phyloP scores from a whole-genome alignment of 495 filamentous ascomycete genomes.

The Acidomyces sp. region DNA sequence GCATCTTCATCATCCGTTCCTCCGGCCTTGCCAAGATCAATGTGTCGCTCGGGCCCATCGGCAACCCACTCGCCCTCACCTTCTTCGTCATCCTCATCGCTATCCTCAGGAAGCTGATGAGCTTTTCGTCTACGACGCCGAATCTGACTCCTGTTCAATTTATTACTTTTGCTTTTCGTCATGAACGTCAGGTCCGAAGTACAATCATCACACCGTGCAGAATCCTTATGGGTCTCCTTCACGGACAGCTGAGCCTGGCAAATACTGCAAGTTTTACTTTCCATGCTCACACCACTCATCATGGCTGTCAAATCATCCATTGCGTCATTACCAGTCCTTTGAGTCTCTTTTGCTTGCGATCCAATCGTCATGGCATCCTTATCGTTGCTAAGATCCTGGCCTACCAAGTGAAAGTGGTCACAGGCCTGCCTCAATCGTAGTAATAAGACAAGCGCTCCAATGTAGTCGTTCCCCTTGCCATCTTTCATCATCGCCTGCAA shows the following conservation, averaged over 20 bases:
- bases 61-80: conserved; percentile 67
- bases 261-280: conserved; percentile 75
- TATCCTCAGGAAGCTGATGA: conserved; percentile 23
- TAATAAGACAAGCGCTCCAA: conserved; percentile 73
- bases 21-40: conserved; percentile 59
- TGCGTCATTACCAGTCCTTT: conserved; percentile 39
- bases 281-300: conserved; percentile 69
- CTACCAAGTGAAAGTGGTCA: conserved; percentile 82
- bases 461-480: conserved; percentile 57
- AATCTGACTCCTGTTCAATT: conserved; percentile 38
- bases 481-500: conserved; percentile 90
- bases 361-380: conserved; percentile 59
- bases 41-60: conserved; percentile 43
- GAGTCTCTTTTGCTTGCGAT: not conserved
- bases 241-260: conserved; percentile 59
- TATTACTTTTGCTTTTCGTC: conserved; percentile 34
- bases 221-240: conserved; percentile 43
- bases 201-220: conserved; percentile 59
- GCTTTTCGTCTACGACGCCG: conserved; percentile 42
- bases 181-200: conserved; percentile 44
- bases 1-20: conserved; percentile 74
- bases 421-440: conserved; percentile 83
- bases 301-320: conserved; percentile 76
- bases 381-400: conserved; percentile 71
- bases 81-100: conserved; percentile 37